Percentiles rank a stretch among this genome's conserved stretches.
Evolutionary conservation across 2,329 filamentous ascomycete species (phyloP).

Genomic region (Neodidymelliopsis sp.): DNA sequence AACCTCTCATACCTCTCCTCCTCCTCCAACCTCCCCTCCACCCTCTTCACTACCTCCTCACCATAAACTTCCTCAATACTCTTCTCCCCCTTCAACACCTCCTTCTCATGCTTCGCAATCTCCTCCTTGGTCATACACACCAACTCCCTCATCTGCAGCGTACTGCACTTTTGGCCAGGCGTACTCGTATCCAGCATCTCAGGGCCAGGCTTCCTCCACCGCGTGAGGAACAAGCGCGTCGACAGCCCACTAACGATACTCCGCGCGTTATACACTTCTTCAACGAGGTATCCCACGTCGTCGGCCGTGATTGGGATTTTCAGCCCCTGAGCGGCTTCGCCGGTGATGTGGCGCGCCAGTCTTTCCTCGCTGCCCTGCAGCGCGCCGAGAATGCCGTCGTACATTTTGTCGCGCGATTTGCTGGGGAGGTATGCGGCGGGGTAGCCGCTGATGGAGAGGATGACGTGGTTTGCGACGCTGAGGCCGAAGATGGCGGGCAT

Average conservation of each 20-base stretch:
- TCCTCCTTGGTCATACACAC: conserved; percentile 96
- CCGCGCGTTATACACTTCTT: conserved; percentile 85
- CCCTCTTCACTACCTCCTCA: conserved; percentile 67
- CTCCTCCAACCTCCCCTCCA: conserved; percentile 72
- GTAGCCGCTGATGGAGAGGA: conserved; percentile 81
- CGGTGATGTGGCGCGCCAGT: conserved; percentile 64
- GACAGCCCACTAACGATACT: conserved; percentile 84
- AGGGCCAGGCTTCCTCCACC: conserved; percentile 74
- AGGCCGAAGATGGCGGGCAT: conserved; percentile 98
- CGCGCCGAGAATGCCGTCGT: conserved; percentile 79
- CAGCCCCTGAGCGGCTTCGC: conserved; percentile 70
- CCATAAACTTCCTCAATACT: conserved; percentile 77
- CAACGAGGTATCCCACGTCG: conserved; percentile 86
- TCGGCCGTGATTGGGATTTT: conserved; percentile 79
- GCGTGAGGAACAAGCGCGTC: conserved; percentile 78
- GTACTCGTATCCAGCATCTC: conserved; percentile 71
- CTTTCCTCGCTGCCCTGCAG: conserved; percentile 83
- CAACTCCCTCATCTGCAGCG: conserved; percentile 72
- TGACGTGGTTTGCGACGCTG: conserved; percentile 89
- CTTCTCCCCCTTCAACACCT: conserved; percentile 75
- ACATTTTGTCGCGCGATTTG: conserved; percentile 89
- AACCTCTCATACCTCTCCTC: conserved; percentile 64
- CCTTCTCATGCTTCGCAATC: conserved; percentile 77
- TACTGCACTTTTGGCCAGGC: conserved; percentile 80
- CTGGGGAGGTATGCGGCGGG: conserved; percentile 82